Conservation (phyloP, 2,329 filamentous ascomycete genomes). For the Fusarium graminum region DNA sequence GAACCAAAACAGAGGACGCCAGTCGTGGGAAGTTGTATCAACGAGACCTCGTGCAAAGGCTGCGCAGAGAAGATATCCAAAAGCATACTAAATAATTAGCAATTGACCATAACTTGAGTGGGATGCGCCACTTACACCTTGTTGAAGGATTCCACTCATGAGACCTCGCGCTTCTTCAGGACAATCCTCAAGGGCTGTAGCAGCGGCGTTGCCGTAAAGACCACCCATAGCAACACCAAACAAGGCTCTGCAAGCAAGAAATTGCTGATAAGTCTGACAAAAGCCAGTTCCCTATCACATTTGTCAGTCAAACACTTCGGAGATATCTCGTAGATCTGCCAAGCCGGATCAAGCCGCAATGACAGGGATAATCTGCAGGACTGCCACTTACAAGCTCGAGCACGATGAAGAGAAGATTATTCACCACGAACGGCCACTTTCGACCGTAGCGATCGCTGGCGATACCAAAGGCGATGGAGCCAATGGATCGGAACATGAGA, state of each 20-base stretch:
- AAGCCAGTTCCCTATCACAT: slow-evolving; percentile 72
- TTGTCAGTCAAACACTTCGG: slow-evolving; percentile 23
- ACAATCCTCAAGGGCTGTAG: slow-evolving; percentile 82
- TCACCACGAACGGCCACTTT: slow-evolving; percentile 81
- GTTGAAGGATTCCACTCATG: slow-evolving; percentile 81
- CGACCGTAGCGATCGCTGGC: slow-evolving; percentile 69
- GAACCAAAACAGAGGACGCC: slow-evolving; percentile 92
- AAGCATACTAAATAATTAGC: slow-evolving; percentile 62
- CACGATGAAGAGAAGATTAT: slow-evolving; percentile 78
- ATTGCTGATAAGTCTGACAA: slow-evolving; percentile 74
- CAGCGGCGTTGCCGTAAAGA: slow-evolving; percentile 81
- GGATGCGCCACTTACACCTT: slow-evolving; percentile 63
- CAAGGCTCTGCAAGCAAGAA: slow-evolving; percentile 79
- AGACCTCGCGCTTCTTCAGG: slow-evolving; percentile 76
- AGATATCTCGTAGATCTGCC: slow-evolving; percentile 16
- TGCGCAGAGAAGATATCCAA: slow-evolving; percentile 73
- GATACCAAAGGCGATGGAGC: slow-evolving; percentile 67
- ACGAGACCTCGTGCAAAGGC: slow-evolving; percentile 76
- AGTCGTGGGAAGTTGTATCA: slow-evolving; percentile 81
- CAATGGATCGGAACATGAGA: slow-evolving; percentile 71
- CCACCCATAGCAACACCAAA: slow-evolving; percentile 89
- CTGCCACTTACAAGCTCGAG: slow-evolving; percentile 72
- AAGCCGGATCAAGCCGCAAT: slow-evolving; percentile 8
- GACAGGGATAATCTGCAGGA: neutral
- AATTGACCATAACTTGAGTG: rapidly evolving